Percentiles rank a stretch among this genome's conserved stretches.
These are phyloP conservation scores for Colletotrichum sp. DNA, from an alignment of 2,329 filamentous ascomycete species.

Conservation along the genomic window DNA sequence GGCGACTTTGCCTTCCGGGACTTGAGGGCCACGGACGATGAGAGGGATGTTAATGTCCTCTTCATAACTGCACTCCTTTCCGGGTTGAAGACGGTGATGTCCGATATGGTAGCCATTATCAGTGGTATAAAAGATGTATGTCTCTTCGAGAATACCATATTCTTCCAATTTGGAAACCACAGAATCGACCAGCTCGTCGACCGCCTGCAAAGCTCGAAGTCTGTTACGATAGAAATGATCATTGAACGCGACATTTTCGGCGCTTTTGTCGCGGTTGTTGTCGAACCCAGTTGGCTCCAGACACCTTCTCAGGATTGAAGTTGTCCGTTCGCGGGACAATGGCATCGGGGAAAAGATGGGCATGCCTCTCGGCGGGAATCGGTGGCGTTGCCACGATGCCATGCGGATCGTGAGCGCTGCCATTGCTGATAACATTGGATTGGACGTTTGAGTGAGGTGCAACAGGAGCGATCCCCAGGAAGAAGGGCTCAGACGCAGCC, in stretches of 20 bases:
- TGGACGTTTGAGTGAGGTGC: conserved; percentile 66
- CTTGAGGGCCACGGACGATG: conserved; percentile 52
- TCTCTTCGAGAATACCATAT: conserved; percentile 38
- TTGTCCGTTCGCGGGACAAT: conserved; percentile 65
- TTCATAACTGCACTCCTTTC: conserved; percentile 55
- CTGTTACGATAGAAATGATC: conserved; percentile 46
- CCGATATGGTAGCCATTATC: conserved; percentile 60
- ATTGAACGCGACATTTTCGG: conserved; percentile 35
- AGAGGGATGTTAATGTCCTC: conserved; percentile 57
- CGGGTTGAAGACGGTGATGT: conserved; percentile 55
- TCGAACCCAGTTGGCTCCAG: conserved; percentile 48
- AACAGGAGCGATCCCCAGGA: conserved; percentile 68
- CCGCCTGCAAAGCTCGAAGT: conserved; percentile 36
- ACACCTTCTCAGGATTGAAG: conserved; percentile 61
- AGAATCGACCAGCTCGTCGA: conserved; percentile 45
- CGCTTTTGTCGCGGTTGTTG: conserved; percentile 36
- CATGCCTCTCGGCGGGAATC: conserved; percentile 56
- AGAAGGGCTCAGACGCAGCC: conserved; percentile 62
- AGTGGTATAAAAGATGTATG: conserved; percentile 56
- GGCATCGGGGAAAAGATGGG: conserved; percentile 61
- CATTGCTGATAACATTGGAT: conserved; percentile 7
- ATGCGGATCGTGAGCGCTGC: neutral
- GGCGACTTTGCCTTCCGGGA: conserved; percentile 38
- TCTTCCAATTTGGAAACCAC: conserved; percentile 37
- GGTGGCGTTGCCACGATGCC: conserved; percentile 34